A percentile compares a stretch with the other conserved stretches of the same genome.
Evolutionary conservation across 139 green algal species (phyloP).

Genomic region (Coelastrella sp.): DNA sequence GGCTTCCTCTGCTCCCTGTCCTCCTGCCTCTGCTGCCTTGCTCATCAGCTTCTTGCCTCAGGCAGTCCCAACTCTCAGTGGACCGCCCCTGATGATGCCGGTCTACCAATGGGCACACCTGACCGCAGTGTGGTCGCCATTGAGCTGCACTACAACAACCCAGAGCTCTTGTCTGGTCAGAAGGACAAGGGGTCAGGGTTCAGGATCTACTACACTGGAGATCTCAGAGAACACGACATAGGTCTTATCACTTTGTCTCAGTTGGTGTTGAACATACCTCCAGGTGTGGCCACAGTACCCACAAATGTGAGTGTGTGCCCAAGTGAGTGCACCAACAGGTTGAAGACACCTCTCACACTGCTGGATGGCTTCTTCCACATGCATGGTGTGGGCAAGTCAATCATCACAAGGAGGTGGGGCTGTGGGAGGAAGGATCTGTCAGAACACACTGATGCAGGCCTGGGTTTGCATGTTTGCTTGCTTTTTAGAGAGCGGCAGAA

Average conservation of each 20-base stretch:
- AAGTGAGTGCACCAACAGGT: conserved; percentile 4
- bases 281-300: background rate
- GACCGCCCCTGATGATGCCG: background rate
- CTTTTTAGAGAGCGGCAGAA: no score
- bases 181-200: conserved; percentile 41
- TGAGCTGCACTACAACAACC: conserved; percentile 56
- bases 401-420: conserved; percentile 2
- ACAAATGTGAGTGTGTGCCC: conserved; percentile 38
- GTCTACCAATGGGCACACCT: conserved; percentile 21
- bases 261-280: conserved; percentile 26
- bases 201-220: conserved; percentile 15
- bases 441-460: no score
- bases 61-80: conserved; percentile 7
- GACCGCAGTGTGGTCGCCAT: conserved; percentile 10
- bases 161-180: background rate
- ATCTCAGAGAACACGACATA: conserved; percentile 24
- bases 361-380: conserved; percentile 36
- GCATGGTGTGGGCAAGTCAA: conserved; percentile 32
- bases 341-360: conserved; percentile 28
- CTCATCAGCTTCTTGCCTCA: conserved; percentile 4
- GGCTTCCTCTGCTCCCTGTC: background rate
- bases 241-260: conserved; percentile 37
- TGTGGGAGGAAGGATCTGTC: background rate
- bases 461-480: no score
- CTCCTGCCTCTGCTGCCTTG: background rate